Evolutionary conservation across 371 early-diverging fungal species (phyloP).

Genomic region (Mortierella sp.): DNA sequence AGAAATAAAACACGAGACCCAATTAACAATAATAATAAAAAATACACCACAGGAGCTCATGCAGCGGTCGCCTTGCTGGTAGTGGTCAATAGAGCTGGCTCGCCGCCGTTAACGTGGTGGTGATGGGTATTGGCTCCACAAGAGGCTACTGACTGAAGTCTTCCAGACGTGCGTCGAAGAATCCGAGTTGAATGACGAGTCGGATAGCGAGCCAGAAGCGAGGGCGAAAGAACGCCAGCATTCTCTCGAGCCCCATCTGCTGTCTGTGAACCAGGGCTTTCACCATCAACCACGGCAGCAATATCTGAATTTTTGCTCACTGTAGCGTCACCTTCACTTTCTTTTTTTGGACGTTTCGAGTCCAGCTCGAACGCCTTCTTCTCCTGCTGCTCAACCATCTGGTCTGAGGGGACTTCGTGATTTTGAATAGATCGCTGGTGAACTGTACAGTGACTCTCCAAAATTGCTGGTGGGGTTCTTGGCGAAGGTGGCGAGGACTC

Average conservation of each 20-base stretch:
- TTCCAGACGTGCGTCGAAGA: slow-evolving; percentile 15
- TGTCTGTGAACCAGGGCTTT: background rate
- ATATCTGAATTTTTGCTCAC: background rate
- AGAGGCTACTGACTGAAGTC: slow-evolving; percentile 1
- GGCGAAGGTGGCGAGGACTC: slow-evolving; percentile 45
- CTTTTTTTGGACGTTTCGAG: slow-evolving; percentile 1
- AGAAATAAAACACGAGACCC: background rate
- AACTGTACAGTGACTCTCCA: slow-evolving; percentile 9
- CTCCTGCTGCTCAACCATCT: background rate
- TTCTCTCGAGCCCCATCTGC: slow-evolving; percentile 9
- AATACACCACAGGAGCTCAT: background rate
- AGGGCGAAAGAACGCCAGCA: slow-evolving; percentile 43
- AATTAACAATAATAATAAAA: background rate
- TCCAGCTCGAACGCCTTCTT: background rate
- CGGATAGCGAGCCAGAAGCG: slow-evolving; percentile 27
- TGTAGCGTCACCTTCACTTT: background rate
- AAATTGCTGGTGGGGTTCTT: slow-evolving; percentile 32
- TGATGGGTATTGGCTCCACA: slow-evolving; percentile 13
- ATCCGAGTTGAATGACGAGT: slow-evolving; percentile 35
- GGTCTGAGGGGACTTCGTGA: background rate
- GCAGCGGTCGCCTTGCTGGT: slow-evolving; percentile 4
- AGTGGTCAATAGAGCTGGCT: slow-evolving; percentile 1
- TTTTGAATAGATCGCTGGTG: slow-evolving; percentile 1
- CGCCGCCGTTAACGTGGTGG: background rate
- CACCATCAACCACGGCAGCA: background rate